A percentile compares a stretch with the other conserved stretches of the same genome.
phyloP scores from a whole-genome alignment of 192 early-diverging fungal species.

The Linnemannia elongata region DNA sequence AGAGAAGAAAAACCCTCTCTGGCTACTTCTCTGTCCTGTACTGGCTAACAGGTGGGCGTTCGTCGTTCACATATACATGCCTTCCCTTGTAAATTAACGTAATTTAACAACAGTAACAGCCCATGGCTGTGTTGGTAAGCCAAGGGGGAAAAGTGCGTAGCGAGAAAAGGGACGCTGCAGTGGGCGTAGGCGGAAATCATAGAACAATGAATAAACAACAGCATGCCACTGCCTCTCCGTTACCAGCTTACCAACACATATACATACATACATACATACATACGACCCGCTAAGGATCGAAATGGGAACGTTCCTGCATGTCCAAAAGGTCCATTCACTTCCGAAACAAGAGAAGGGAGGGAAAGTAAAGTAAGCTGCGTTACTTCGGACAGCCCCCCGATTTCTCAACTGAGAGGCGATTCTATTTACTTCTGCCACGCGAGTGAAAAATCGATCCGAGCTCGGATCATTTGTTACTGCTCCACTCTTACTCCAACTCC shows the following conservation, averaged over 20 bases:
- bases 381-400: neutral
- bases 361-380: neutral
- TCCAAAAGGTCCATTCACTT: neutral
- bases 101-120: no score
- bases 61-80: neutral
- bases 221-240: neutral
- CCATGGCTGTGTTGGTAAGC: no score
- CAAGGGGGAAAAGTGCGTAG: no score
- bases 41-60: neutral
- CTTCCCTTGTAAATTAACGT: no score
- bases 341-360: neutral
- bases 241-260: neutral
- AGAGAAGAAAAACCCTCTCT: neutral
- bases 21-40: neutral
- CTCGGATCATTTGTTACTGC: constrained; percentile 3
- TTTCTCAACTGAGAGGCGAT: neutral
- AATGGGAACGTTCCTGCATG: neutral
- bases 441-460: neutral
- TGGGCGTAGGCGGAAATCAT: no score
- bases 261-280: no score
- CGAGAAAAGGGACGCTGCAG: no score
- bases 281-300: no score
- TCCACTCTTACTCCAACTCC: neutral
- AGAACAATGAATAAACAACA: neutral
- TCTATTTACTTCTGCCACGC: neutral